phyloP scores from a whole-genome alignment of 1,139 yeast species.

The Eremothecium gossypii region DNA sequence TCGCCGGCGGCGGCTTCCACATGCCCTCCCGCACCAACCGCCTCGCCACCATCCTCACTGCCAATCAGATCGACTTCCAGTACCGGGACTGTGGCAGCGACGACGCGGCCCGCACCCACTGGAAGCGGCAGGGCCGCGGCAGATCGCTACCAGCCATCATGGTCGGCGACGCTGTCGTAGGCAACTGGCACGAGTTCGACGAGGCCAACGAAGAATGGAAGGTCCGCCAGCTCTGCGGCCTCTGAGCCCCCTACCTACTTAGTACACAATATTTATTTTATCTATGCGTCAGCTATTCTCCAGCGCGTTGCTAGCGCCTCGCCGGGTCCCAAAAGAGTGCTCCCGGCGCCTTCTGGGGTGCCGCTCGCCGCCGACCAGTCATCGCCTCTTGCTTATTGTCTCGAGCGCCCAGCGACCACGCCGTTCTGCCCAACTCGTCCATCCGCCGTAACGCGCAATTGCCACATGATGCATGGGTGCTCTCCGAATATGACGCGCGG shows the following conservation, averaged over 20 bases:
- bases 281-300: no score
- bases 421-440: no score
- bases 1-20: conserved; percentile 83
- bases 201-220: conserved; percentile 76
- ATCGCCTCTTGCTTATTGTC: no score
- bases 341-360: no score
- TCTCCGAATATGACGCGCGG: no score
- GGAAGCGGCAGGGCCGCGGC: conserved; percentile 75
- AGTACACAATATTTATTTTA: no score
- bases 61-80: conserved; percentile 59
- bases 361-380: no score
- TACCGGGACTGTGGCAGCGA: conserved; percentile 77
- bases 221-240: conserved; percentile 2
- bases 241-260: not conserved
- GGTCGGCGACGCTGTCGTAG: conserved; percentile 83
- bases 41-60: conserved; percentile 63
- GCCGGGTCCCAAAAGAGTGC: no score
- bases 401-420: no score
- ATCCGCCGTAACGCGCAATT: no score
- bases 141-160: conserved; percentile 83
- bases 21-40: conserved; percentile 75
- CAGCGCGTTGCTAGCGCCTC: no score
- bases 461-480: no score
- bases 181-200: conserved; percentile 70
- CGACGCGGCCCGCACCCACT: conserved; percentile 72